phyloP scores from a whole-genome alignment of 768 basidiomycete genomes.

The Rhodotorula paludigena region DNA sequence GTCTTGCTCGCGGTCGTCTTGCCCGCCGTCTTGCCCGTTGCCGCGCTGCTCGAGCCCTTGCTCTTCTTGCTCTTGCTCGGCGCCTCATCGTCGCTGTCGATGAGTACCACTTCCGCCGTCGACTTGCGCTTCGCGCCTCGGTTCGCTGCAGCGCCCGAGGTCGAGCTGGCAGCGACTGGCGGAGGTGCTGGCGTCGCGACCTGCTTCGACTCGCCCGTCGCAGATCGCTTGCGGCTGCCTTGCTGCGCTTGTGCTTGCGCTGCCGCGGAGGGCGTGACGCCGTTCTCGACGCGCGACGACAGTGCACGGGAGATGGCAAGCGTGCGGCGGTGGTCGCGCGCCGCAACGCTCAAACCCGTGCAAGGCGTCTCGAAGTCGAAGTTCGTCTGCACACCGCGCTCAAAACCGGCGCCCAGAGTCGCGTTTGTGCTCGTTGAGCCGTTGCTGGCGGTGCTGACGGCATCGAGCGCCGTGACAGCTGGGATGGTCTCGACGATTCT shows the following conservation, averaged over 20 bases:
- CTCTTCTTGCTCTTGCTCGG: conserved; percentile 18
- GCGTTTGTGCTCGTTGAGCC: background rate
- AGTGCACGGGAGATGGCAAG: conserved; percentile 6
- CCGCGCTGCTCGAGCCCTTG: background rate
- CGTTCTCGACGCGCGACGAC: background rate
- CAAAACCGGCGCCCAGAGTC: background rate
- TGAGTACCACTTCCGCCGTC: conserved; percentile 15
- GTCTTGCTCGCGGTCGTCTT: conserved; percentile 8
- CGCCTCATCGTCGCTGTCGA: conserved; percentile 26
- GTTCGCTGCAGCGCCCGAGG: background rate
- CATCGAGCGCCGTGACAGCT: conserved; percentile 29
- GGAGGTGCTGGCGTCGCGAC: background rate
- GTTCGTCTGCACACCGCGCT: conserved; percentile 33
- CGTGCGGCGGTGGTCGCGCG: conserved; percentile 29
- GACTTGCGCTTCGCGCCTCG: conserved; percentile 24
- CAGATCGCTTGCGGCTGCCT: background rate
- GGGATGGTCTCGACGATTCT: conserved; percentile 23
- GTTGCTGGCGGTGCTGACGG: conserved; percentile 17
- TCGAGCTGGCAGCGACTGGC: background rate
- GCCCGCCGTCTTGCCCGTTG: background rate
- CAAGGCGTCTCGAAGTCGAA: conserved; percentile 40
- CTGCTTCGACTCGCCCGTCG: background rate
- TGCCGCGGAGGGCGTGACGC: background rate
- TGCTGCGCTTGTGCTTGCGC: conserved; percentile 2
- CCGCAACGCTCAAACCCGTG: conserved; percentile 16